A percentile compares a stretch with the other conserved stretches of the same genome.
Evolutionary conservation across 805 yeast genomes (phyloP).

Genomic region (Saturnispora kantuleensis): DNA sequence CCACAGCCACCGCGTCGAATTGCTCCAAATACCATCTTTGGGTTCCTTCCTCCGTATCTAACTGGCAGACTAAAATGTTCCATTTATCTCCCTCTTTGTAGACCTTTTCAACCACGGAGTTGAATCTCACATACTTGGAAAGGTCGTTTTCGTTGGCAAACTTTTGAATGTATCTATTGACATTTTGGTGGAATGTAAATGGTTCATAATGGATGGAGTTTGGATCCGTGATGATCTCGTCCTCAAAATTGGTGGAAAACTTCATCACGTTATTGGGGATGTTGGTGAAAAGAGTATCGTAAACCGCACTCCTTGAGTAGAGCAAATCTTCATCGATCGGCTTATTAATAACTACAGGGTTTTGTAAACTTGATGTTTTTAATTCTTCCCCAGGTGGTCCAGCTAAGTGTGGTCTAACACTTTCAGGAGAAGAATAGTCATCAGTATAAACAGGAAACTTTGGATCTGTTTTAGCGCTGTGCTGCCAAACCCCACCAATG

Average conservation of each 20-base stretch:
- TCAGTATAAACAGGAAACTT: constrained; percentile 14
- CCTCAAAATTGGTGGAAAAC: constrained; percentile 28
- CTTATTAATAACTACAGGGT: not conserved
- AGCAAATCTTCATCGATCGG: not conserved
- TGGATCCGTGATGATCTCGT: constrained; percentile 1
- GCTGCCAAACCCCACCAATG: constrained; percentile 35
- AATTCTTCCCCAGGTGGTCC: constrained; percentile 5
- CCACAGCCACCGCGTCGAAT: constrained; percentile 34
- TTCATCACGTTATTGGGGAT: constrained; percentile 31
- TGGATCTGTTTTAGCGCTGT: constrained; percentile 14
- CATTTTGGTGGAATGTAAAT: constrained; percentile 16
- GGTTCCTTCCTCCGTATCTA: constrained; percentile 6
- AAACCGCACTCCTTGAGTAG: constrained; percentile 20
- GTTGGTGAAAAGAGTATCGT: constrained; percentile 32
- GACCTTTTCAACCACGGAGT: constrained; percentile 27
- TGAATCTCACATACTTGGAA: constrained; percentile 26
- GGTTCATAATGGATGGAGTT: constrained; percentile 13
- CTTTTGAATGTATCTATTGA: constrained; percentile 12
- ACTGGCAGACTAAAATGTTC: constrained; percentile 21
- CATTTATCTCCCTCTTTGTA: constrained; percentile 24
- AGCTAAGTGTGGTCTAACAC: constrained; percentile 9
- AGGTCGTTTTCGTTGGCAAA: constrained; percentile 22
- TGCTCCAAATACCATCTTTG: constrained; percentile 33
- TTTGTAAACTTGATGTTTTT: not conserved
- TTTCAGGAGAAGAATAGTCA: constrained; percentile 10